Conservation (phyloP, 305 asterid species). For the Solanum aculeatissimum region DNA sequence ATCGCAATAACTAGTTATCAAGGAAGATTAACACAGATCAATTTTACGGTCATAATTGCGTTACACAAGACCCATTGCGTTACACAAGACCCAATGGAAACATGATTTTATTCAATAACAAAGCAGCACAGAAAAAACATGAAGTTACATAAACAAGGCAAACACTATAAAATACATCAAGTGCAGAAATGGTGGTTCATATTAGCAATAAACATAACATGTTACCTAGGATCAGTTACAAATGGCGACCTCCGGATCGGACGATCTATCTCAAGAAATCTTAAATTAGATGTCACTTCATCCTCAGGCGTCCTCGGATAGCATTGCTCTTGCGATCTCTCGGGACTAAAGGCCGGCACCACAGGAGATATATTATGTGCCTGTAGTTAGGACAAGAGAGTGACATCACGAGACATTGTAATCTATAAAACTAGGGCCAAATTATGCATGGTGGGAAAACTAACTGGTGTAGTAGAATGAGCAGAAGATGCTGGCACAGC, state of each 20-base stretch:
- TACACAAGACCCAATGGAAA: background rate
- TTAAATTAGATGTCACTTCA: background rate
- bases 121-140: background rate
- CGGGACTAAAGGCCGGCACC: background rate
- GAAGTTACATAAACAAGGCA: background rate
- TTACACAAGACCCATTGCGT: background rate
- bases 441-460: background rate
- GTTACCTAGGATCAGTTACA: slow-evolving; percentile 19
- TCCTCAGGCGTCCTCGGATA: background rate
- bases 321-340: background rate
- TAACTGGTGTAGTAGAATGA: background rate
- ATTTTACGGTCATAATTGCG: background rate
- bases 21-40: background rate
- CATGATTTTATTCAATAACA: background rate
- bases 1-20: background rate
- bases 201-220: background rate
- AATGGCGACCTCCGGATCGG: slow-evolving; percentile 3
- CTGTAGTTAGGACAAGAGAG: background rate
- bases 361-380: background rate
- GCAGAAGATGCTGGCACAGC: background rate
- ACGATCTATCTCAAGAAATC: background rate
- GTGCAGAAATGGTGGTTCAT: background rate
- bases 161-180: background rate
- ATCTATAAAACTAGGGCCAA: background rate
- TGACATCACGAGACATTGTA: background rate